Conservation (phyloP, 2,329 filamentous ascomycete genomes). For the Apiospora rasikravindrae region DNA sequence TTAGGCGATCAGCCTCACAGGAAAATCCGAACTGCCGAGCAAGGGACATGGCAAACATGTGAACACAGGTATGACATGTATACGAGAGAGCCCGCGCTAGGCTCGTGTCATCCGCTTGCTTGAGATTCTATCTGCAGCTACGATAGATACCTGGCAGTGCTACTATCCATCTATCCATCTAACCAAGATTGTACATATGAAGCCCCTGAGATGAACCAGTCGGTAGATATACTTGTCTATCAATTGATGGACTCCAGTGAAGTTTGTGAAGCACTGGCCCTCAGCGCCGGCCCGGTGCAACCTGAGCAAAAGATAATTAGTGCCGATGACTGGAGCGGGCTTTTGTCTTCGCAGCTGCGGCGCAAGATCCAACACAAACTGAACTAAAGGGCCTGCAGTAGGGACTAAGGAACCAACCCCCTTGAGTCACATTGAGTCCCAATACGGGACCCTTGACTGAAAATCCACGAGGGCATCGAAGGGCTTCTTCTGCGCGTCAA, state of each 20-base stretch:
- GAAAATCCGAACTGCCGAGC: no score
- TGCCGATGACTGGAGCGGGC: constrained; percentile 1
- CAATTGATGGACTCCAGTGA: neutral
- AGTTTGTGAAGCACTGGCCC: neutral
- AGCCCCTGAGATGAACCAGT: neutral
- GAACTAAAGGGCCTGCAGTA: constrained; percentile 1
- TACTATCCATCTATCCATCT: neutral
- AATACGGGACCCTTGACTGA: neutral
- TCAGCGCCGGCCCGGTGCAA: neutral
- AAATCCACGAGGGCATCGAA: neutral
- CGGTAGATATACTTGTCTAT: neutral
- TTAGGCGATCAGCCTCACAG: neutral
- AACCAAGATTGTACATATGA: neutral
- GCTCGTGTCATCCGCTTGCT: neutral
- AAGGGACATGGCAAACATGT: neutral
- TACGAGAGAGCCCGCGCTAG: neutral
- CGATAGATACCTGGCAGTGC: neutral
- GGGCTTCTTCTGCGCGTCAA: neutral
- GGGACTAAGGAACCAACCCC: neutral
- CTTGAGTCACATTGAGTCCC: neutral
- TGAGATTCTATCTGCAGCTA: neutral
- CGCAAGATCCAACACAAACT: neutral
- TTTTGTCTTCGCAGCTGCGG: neutral
- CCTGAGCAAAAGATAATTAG: no score
- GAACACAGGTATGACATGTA: neutral